A percentile compares a stretch with the other conserved stretches of the same genome.
Evolutionary conservation across 1,284 basidiomycete genomes (phyloP).

Genomic region (Ustilago cynodontis): DNA sequence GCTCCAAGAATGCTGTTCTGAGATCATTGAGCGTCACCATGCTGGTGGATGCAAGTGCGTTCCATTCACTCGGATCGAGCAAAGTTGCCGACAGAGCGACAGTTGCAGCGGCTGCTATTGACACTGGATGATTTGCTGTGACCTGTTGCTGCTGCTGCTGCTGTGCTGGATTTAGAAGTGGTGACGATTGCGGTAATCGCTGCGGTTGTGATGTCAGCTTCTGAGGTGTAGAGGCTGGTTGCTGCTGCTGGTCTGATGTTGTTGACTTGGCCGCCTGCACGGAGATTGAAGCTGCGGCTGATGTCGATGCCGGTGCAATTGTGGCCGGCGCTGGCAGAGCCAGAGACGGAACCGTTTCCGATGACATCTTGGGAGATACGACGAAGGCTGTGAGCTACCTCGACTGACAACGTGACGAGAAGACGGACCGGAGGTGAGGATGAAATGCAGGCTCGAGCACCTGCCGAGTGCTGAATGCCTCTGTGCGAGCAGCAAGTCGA

Average conservation of each 20-base stretch:
- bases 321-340: constrained; percentile 34
- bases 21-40: constrained; percentile 53
- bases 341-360: constrained; percentile 30
- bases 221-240: constrained; percentile 18
- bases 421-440: not conserved
- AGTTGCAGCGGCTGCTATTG: constrained; percentile 47
- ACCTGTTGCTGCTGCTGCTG: constrained; percentile 35
- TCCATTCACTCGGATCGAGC: constrained; percentile 53
- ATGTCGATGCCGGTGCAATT: not conserved
- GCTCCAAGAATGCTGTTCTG: constrained; percentile 39
- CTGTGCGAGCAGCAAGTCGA: not conserved
- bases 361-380: constrained; percentile 19
- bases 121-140: constrained; percentile 48
- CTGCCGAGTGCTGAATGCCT: not conserved
- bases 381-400: too few relatives aligned
- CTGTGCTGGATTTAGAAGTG: constrained; percentile 7
- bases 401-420: not conserved
- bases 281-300: not conserved
- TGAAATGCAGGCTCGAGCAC: not conserved
- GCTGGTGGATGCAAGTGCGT: constrained; percentile 49
- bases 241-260: constrained; percentile 21
- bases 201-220: constrained; percentile 11
- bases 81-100: constrained; percentile 44
- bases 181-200: constrained; percentile 3
- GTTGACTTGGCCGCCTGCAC: not conserved